Conservation (phyloP, 2,329 filamentous ascomycete genomes). For the Cryphonectria carpinicola region DNA sequence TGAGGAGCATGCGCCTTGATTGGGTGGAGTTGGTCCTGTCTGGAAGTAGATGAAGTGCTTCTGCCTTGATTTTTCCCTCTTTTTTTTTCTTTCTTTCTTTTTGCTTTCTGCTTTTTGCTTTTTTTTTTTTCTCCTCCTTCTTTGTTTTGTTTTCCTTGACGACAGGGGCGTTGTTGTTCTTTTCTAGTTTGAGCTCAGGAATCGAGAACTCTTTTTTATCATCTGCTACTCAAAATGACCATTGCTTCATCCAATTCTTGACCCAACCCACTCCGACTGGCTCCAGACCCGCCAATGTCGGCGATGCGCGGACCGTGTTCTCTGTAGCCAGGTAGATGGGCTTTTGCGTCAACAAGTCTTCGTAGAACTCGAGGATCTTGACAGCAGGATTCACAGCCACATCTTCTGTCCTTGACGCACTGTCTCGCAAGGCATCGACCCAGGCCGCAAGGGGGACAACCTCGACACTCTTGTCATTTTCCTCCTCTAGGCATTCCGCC, state of each 20-base stretch:
- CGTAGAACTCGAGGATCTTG: constrained; percentile 18
- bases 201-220: too few species aligned
- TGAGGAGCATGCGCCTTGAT: not conserved
- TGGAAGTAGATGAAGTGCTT: too few species aligned
- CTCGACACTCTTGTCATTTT: too few species aligned
- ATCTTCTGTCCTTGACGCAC: constrained; percentile 40
- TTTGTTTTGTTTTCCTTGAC: too few species aligned
- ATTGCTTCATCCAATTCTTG: constrained; percentile 11
- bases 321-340: not conserved
- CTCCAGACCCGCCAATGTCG: constrained; percentile 2
- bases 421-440: constrained; percentile 48
- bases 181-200: too few species aligned
- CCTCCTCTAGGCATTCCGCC: too few species aligned
- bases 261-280: not conserved
- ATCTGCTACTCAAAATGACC: not conserved
- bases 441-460: constrained; percentile 44
- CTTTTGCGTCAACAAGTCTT: not conserved
- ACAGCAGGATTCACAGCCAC: constrained; percentile 27
- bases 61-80: too few species aligned
- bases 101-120: too few species aligned
- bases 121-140: too few species aligned
- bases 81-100: too few species aligned
- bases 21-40: too few species aligned
- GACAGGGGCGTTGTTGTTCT: too few species aligned
- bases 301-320: not conserved